Conservation (phyloP, 2,329 filamentous ascomycete species). For the Penicillium frequentans region DNA sequence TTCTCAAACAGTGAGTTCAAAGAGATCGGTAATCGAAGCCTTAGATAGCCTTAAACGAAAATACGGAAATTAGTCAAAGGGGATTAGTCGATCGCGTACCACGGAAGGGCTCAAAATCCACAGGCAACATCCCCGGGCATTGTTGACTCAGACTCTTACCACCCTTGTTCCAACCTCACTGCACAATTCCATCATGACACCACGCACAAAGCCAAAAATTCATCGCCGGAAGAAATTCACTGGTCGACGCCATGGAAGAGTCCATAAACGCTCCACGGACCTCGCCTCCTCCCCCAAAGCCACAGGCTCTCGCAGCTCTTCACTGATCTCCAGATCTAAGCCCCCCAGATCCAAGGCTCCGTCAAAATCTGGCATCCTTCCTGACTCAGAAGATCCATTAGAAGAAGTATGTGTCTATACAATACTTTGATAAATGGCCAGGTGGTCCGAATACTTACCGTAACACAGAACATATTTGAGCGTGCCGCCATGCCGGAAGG, state of each 20-base stretch:
- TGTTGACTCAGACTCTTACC: background rate
- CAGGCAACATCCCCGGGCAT: background rate
- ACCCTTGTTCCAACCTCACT: background rate
- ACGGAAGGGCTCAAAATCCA: too few species aligned
- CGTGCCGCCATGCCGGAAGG: conserved; percentile 25
- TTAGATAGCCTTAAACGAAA: background rate
- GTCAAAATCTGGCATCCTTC: conserved; percentile 7
- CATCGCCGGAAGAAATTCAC: background rate
- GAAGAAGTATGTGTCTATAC: conserved; percentile 25
- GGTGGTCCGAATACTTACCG: background rate
- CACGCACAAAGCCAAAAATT: background rate
- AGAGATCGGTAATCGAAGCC: background rate
- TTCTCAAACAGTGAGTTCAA: background rate
- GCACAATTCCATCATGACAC: background rate
- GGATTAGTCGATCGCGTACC: background rate
- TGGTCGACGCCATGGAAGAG: background rate
- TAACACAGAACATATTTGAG: conserved; percentile 32
- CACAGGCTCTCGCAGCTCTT: background rate
- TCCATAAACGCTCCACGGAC: background rate
- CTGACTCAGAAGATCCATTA: conserved; percentile 24
- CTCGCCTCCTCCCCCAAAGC: background rate
- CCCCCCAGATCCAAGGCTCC: background rate
- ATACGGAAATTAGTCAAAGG: background rate
- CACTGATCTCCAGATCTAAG: background rate
- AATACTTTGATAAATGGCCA: background rate